Conservation (phyloP, 441 rosid species). For the Pelargonium cotyledonis region DNA sequence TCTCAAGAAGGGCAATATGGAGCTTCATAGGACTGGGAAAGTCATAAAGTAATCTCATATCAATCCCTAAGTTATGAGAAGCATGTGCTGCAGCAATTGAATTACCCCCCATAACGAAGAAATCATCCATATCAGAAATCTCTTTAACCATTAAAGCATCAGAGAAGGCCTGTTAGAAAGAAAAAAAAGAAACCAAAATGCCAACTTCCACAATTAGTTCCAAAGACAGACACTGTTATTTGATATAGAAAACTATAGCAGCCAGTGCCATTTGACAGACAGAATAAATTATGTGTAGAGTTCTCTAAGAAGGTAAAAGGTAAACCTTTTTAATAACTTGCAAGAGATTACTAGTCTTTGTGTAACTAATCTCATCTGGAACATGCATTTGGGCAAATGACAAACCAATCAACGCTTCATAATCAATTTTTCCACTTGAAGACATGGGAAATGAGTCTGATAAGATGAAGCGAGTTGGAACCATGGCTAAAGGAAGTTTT, state of each 20-base stretch:
- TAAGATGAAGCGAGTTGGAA: constrained; percentile 51
- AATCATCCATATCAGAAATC: constrained; percentile 62
- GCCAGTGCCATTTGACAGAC: constrained; percentile 5
- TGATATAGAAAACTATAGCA: neutral
- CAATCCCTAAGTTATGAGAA: constrained; percentile 69
- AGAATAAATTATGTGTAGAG: neutral
- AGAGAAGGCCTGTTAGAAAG: constrained; percentile 58
- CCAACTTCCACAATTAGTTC: constrained; percentile 17
- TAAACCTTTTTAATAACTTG: constrained; percentile 66
- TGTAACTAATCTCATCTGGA: constrained; percentile 27
- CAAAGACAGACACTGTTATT: constrained; percentile 4
- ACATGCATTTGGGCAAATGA: constrained; percentile 19
- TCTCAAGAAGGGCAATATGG: constrained; percentile 38
- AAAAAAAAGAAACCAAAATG: neutral
- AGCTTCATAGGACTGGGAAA: constrained; percentile 69
- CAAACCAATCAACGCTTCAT: constrained; percentile 43
- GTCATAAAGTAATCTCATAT: constrained; percentile 67
- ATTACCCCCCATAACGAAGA: constrained; percentile 81
- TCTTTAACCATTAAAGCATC: constrained; percentile 62
- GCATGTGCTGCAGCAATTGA: constrained; percentile 83
- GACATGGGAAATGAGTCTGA: constrained; percentile 56
- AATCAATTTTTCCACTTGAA: constrained; percentile 84
- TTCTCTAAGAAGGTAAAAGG: constrained; percentile 4
- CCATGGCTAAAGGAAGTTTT: constrained; percentile 62
- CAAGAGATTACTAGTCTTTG: constrained; percentile 30